Conservation (phyloP, 306 rosid species). For the Rosa lucieae region DNA sequence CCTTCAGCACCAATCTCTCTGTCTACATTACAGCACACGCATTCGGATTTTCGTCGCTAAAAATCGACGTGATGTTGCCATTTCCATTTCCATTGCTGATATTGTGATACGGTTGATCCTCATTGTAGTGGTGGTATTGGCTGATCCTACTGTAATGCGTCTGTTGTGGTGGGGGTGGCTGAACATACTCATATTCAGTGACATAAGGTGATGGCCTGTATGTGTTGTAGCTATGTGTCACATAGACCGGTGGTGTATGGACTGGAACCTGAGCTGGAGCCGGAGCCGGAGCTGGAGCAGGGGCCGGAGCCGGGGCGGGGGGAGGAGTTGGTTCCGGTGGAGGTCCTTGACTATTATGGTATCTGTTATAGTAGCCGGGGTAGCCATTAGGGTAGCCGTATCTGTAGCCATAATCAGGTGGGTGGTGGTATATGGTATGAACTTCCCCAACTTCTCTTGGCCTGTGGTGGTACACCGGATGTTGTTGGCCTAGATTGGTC, state of each 20-base stretch:
- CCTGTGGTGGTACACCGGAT: slow-evolving; percentile 27
- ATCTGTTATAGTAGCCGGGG: slow-evolving; percentile 36
- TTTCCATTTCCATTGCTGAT: slow-evolving; percentile 24
- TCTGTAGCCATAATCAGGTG: slow-evolving; percentile 43
- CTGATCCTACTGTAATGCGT: slow-evolving; percentile 46
- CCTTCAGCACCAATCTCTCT: slow-evolving; percentile 1
- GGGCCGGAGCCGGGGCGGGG: slow-evolving; percentile 9
- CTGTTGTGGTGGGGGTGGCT: slow-evolving; percentile 48
- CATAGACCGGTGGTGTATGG: slow-evolving; percentile 32
- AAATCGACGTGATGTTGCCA: slow-evolving; percentile 62
- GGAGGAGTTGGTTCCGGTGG: slow-evolving; percentile 20
- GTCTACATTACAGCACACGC: slow-evolving; percentile 72
- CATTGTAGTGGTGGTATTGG: slow-evolving; percentile 48
- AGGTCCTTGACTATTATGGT: slow-evolving; percentile 37
- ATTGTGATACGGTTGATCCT: slow-evolving; percentile 34
- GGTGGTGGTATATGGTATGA: slow-evolving; percentile 45
- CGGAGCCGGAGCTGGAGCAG: not conserved
- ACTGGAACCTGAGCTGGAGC: not conserved
- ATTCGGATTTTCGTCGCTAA: slow-evolving; percentile 93
- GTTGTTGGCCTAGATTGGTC: slow-evolving; percentile 29
- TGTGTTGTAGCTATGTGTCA: slow-evolving; percentile 64
- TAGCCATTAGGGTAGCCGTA: slow-evolving; percentile 34
- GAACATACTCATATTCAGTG: slow-evolving; percentile 59
- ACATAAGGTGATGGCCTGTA: slow-evolving; percentile 58
- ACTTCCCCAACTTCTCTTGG: slow-evolving; percentile 40